phyloP scores from a whole-genome alignment of 2,329 filamentous ascomycete genomes.

The Colletotrichum shisoi region DNA sequence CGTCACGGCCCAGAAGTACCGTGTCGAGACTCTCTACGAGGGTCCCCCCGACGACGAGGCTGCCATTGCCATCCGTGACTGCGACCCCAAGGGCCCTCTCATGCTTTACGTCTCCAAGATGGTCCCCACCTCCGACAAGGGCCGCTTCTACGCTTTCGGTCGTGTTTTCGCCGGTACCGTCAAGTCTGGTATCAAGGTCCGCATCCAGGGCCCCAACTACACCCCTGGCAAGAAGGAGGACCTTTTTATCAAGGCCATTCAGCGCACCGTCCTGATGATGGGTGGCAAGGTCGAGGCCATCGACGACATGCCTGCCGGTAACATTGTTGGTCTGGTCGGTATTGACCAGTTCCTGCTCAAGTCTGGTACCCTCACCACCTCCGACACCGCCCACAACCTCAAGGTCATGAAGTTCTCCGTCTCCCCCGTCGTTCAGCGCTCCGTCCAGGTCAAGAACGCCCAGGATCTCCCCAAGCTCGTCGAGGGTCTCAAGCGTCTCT shows the following conservation, averaged over 20 bases:
- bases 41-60: slow-evolving; percentile 91
- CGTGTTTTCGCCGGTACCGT: slow-evolving; percentile 99
- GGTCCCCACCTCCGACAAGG: slow-evolving; percentile 99
- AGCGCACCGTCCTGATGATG: slow-evolving; percentile 99
- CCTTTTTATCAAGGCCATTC: slow-evolving; percentile 98
- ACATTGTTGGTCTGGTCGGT: slow-evolving; percentile 99
- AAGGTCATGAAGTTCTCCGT: slow-evolving; percentile 99
- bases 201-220: slow-evolving; percentile 99
- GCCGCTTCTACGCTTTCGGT: slow-evolving; percentile 99
- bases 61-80: slow-evolving; percentile 97
- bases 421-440: slow-evolving; percentile 96
- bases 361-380: slow-evolving; percentile 98
- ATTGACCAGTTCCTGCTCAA: slow-evolving; percentile 99
- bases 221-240: slow-evolving; percentile 97
- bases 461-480: slow-evolving; percentile 99
- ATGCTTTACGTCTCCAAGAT: slow-evolving; percentile 99
- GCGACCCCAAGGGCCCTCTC: slow-evolving; percentile 95
- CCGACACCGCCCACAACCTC: slow-evolving; percentile 97
- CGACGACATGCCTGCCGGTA: slow-evolving; percentile 98
- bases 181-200: slow-evolving; percentile 97
- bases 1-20: slow-evolving; percentile 94
- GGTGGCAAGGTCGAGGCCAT: slow-evolving; percentile 98
- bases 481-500: slow-evolving; percentile 99
- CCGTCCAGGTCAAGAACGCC: slow-evolving; percentile 99
- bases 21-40: slow-evolving; percentile 98